These are phyloP conservation scores for Albugo laibachii DNA, from an alignment of 352 stramenopile genomes.

Conservation along the genomic window DNA sequence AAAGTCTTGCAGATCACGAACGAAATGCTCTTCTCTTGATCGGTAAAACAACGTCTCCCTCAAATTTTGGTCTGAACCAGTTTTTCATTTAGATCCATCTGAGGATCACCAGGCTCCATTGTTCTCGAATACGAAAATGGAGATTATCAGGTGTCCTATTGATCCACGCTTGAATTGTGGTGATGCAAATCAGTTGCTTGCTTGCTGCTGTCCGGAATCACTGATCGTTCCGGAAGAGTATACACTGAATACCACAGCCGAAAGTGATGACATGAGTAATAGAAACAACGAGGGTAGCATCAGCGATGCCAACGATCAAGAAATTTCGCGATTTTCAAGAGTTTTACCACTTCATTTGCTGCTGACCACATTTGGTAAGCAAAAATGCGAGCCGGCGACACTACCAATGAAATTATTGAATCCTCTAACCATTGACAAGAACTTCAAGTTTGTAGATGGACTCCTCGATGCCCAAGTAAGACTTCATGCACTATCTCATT, in stretches of 20 bases:
- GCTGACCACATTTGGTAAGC: conserved; percentile 19
- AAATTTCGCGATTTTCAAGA: conserved; percentile 36
- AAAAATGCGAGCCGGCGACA: conserved; percentile 49
- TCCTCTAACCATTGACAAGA: conserved; percentile 43
- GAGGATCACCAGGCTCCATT: conserved; percentile 31
- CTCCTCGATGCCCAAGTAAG: conserved; percentile 43
- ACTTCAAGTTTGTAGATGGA: conserved; percentile 71
- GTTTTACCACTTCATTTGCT: conserved; percentile 61
- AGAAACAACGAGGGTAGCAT: not conserved
- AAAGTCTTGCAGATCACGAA: conserved; percentile 28
- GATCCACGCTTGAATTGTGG: conserved; percentile 62
- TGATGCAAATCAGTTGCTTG: conserved; percentile 72
- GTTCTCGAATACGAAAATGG: conserved; percentile 37
- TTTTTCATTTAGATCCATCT: conserved; percentile 19
- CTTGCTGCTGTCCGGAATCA: conserved; percentile 43
- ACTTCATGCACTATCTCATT: not conserved
- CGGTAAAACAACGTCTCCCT: conserved; percentile 7
- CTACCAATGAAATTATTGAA: conserved; percentile 49
- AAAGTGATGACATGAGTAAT: not conserved
- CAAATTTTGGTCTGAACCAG: not conserved
- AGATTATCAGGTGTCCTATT: conserved; percentile 61
- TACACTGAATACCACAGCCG: conserved; percentile 1
- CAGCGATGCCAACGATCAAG: conserved; percentile 1
- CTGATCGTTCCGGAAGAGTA: conserved; percentile 52
- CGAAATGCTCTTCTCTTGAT: conserved; percentile 57